Base-by-base conservation (phyloP, 225 moss, liverwort and hornwort species). In the Bryoerythrophyllum caledonicum region DNA sequence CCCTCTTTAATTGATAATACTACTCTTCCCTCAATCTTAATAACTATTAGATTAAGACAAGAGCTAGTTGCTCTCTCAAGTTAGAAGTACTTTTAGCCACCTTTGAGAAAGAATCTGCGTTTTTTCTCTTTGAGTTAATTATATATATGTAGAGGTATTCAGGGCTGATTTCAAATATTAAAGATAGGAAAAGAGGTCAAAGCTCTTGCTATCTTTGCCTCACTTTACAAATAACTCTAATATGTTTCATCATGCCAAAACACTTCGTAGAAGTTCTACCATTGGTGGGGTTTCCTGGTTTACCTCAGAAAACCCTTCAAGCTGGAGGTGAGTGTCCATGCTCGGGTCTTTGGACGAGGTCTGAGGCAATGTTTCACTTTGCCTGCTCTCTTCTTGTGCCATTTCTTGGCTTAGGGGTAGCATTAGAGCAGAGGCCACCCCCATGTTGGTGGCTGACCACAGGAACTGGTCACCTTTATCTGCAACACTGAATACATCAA, bases 351-450 rank as follows among this genome's bases (percentile, higher is more conserved):
- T 82, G 56, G 74, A 68, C 49, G 53, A 32, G 59, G 69, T 78
- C 70, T 60, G 77, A 67, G 76, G 78, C 25, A 20, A 79, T 61
- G 74, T 30, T 55, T 84, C 91, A 78, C 72, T 80, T 54, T 72
- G 78, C 71, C 78, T 93, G 35, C 74, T 74, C 80, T 91, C 93
- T 74, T 93, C 93, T 52, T 86, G 86, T 23, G 80, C 76, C 93
- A 93, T 93, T 78, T 91, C 93, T 61, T 82, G 78, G 61, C 54
- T 86, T 61, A 88, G 13, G 43, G 91, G 91, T 74, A 93, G 62
- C 81, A 90, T 77, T 26, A 93, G 75, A 67, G 88, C 78, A 74
- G 85, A 69, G 51, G 78, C 70, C 43, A 68, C 67, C 54, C 84
- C 87, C 70, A 81, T 54, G 41, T 83, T 79, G 63, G 84, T 81